Evolutionary conservation across 106 monocot species (phyloP), one percentile per base, ranked within the genome.

Genomic region (Alisma plantagoaquatica): DNA sequence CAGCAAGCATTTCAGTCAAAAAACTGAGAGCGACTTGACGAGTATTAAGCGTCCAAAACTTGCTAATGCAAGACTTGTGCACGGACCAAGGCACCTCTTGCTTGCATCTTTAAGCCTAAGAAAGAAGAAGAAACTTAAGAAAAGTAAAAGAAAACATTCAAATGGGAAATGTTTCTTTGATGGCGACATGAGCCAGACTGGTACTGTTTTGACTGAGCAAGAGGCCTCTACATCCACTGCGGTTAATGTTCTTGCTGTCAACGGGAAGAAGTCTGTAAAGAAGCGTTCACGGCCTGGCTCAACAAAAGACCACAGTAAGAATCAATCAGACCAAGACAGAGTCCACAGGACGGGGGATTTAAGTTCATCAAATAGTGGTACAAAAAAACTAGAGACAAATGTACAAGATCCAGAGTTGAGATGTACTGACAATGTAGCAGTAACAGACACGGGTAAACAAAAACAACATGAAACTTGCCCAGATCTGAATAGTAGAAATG

Each of bases 61-160:
- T 6, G 49, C 54, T 35, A 52, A 24, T 19, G 45, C 18, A 31
- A 71, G 35, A 41, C 43, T 22, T 30, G 45, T 63, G 12, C 50
- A 28, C 71, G 79, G 82, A 15, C 58, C 61, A 41, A 86, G 62
- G 29, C 46, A 79, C 14, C 63, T 82, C 8, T 72, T 93, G n/a
- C 14, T 79, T 16, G 33, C 50, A 49, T 68, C 76, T 3, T 26
- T 86, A 61, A 56, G 28, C n/a, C 10, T 64, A 15, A 55, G 31
- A 17, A 80, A 69, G 46, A 75, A 24, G 41, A 82, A 76, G 56
- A 70, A 79, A 41, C 43, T 53, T 42, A 82, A 69, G 46, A 71
- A 29, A 61, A 43, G 41, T n/a, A 92, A 49, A 61, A 71, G 49
- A 25, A 52, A 23, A 23, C 16, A 15, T 54, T 32, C 52, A 62